Percentiles rank a stretch among this genome's conserved stretches.
phyloP scores from a whole-genome alignment of 2,329 filamentous ascomycete genomes.

The Colletotrichum sp. region DNA sequence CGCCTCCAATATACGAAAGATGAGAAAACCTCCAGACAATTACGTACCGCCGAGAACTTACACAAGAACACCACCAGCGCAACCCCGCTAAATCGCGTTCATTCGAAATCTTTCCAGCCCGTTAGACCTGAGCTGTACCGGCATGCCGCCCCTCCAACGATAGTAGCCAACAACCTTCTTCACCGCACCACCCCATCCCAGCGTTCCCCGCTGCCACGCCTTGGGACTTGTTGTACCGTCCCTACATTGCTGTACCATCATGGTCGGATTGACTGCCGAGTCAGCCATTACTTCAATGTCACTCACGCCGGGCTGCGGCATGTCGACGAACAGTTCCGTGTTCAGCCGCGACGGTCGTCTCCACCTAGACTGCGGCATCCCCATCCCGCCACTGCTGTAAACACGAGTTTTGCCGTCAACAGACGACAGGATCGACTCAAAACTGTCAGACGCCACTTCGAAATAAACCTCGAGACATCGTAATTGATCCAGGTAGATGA shows the following conservation, averaged over 20 bases:
- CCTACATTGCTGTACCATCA: conserved; percentile 32
- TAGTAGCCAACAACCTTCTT: conserved; percentile 45
- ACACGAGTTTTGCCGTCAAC: not conserved
- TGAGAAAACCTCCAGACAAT: not conserved
- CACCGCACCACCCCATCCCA: conserved; percentile 53
- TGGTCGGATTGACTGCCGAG: conserved; percentile 24
- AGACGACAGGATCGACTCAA: conserved; percentile 18
- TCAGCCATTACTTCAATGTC: conserved; percentile 22
- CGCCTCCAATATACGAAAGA: not conserved
- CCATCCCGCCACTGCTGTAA: not conserved
- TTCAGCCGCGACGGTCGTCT: conserved; percentile 5
- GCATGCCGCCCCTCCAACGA: conserved; percentile 16
- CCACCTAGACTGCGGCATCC: conserved; percentile 32
- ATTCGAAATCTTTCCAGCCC: conserved; percentile 13
- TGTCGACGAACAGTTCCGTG: conserved; percentile 21
- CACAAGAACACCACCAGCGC: not conserved
- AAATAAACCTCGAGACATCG: conserved; percentile 52
- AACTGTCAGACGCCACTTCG: conserved; percentile 38
- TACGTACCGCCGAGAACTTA: not conserved
- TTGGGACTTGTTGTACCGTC: conserved; percentile 30
- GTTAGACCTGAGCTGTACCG: conserved; percentile 8
- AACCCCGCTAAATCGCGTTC: not conserved
- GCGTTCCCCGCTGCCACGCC: conserved; percentile 45
- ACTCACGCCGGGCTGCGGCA: conserved; percentile 7
- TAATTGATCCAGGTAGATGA: conserved; percentile 55